Conservation (phyloP, 768 basidiomycete genomes). For the Rhodotorula sphaerocarpa region DNA sequence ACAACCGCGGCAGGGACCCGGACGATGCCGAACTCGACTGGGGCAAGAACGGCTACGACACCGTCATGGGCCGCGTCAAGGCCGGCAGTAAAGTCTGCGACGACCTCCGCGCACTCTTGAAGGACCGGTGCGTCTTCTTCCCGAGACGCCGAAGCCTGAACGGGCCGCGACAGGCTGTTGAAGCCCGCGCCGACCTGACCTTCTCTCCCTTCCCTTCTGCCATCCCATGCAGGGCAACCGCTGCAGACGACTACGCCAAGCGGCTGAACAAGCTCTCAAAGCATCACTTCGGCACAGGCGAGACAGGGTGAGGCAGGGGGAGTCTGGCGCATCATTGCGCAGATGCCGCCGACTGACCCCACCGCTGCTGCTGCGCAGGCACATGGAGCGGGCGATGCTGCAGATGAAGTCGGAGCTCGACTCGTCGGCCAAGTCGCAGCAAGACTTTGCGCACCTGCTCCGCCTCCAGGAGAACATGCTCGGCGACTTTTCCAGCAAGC, state of each 20-base stretch:
- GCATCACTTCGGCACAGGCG: slow-evolving; percentile 68
- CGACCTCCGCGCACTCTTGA: slow-evolving; percentile 79
- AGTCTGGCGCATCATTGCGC: not conserved
- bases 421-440: slow-evolving; percentile 64
- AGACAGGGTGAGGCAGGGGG: slow-evolving; percentile 93
- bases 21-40: slow-evolving; percentile 21
- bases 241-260: slow-evolving; percentile 94
- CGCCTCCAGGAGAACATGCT: slow-evolving; percentile 62
- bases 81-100: slow-evolving; percentile 62
- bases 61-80: slow-evolving; percentile 42
- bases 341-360: not conserved
- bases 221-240: slow-evolving; percentile 55
- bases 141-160: too few species aligned
- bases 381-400: slow-evolving; percentile 55
- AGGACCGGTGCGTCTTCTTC: slow-evolving; percentile 64
- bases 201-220: not conserved
- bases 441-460: slow-evolving; percentile 65
- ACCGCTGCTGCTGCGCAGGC: slow-evolving; percentile 20
- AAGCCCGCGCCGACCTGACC: too few species aligned
- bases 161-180: too few species aligned
- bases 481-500: slow-evolving; percentile 55
- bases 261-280: slow-evolving; percentile 71
- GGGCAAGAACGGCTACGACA: slow-evolving; percentile 43
- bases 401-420: slow-evolving; percentile 75
- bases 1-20: slow-evolving; percentile 10